These are phyloP conservation scores for Aegilops umbellulata DNA, from an alignment of 176 grass and related monocot species.

Conservation along the genomic window DNA sequence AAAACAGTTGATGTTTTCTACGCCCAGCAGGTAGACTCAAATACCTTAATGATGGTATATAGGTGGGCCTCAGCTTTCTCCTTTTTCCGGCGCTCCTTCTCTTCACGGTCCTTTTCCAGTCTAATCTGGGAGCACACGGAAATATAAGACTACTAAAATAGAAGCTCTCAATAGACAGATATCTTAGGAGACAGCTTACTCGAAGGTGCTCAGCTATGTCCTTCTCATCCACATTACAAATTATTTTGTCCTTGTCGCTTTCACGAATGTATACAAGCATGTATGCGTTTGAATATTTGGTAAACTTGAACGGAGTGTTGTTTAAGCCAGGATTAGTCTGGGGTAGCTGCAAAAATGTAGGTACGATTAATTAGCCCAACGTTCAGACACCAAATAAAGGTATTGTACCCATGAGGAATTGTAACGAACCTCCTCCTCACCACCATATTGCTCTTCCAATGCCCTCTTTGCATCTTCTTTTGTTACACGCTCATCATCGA, in stretches of 20 bases:
- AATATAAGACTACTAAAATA: constrained; percentile 31
- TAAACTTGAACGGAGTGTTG: constrained; percentile 97
- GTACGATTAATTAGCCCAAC: constrained; percentile 19
- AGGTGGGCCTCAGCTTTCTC: constrained; percentile 99
- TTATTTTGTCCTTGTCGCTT: constrained; percentile 98
- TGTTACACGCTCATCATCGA: constrained; percentile 98
- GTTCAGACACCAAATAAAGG: constrained; percentile 9
- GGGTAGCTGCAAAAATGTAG: constrained; percentile 61
- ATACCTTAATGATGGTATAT: constrained; percentile 98
- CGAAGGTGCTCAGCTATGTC: constrained; percentile 94
- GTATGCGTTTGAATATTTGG: constrained; percentile 98
- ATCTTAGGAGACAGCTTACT: constrained; percentile 50
- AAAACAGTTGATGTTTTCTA: neutral
- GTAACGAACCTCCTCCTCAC: constrained; percentile 85
- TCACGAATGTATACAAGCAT: constrained; percentile 99
- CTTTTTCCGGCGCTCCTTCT: constrained; percentile 94
- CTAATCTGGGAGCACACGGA: constrained; percentile 61
- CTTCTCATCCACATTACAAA: constrained; percentile 96
- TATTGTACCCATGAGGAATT: constrained; percentile 10
- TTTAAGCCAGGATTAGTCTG: constrained; percentile 98
- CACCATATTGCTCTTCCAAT: constrained; percentile 98
- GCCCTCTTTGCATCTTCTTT: constrained; percentile 95
- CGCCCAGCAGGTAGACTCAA: constrained; percentile 14
- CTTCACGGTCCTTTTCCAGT: constrained; percentile 94
- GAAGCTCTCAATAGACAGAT: neutral